phyloP scores from a whole-genome alignment of 1,284 basidiomycete genomes.

The Cutaneotrichosporon curvatum region DNA sequence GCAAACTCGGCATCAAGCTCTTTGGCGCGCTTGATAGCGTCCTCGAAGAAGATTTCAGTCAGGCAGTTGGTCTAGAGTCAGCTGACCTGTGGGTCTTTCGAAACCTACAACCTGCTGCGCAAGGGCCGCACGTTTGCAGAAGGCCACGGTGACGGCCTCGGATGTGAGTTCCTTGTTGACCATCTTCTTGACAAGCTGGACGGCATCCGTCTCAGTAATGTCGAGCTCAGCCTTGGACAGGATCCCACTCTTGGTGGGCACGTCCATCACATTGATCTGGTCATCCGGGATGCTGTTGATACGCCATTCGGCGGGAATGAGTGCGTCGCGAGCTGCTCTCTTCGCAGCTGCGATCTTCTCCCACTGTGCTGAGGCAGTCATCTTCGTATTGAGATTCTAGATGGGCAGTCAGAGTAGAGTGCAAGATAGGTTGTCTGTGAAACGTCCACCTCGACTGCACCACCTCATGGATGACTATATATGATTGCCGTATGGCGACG shows the following conservation, averaged over 20 bases:
- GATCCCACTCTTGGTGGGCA: conserved; percentile 57
- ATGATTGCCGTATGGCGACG: too few relatives aligned
- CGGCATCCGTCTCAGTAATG: conserved; percentile 54
- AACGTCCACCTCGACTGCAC: too few relatives aligned
- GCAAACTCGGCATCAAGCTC: conserved; percentile 45
- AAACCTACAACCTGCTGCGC: conserved; percentile 69
- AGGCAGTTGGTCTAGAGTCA: conserved; percentile 47
- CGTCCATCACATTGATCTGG: conserved; percentile 52
- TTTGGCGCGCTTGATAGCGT: conserved; percentile 44
- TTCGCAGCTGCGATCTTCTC: conserved; percentile 53
- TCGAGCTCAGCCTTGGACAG: conserved; percentile 57
- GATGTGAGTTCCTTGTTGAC: conserved; percentile 20
- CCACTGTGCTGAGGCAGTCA: conserved; percentile 46
- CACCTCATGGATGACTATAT: too few relatives aligned
- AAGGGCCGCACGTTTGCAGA: conserved; percentile 68
- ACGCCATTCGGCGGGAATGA: conserved; percentile 59
- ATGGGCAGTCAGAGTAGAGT: too few relatives aligned
- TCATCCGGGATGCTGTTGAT: conserved; percentile 37
- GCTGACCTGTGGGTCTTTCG: not conserved
- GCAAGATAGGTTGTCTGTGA: too few relatives aligned
- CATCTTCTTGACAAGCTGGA: conserved; percentile 26
- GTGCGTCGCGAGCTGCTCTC: conserved; percentile 51
- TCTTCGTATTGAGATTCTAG: not conserved
- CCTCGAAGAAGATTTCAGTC: conserved; percentile 47
- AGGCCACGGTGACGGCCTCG: conserved; percentile 49